A percentile compares a stretch with the other conserved stretches of the same genome.
phyloP scores from a whole-genome alignment of 1,284 basidiomycete species.

The Termitomyces sp. region DNA sequence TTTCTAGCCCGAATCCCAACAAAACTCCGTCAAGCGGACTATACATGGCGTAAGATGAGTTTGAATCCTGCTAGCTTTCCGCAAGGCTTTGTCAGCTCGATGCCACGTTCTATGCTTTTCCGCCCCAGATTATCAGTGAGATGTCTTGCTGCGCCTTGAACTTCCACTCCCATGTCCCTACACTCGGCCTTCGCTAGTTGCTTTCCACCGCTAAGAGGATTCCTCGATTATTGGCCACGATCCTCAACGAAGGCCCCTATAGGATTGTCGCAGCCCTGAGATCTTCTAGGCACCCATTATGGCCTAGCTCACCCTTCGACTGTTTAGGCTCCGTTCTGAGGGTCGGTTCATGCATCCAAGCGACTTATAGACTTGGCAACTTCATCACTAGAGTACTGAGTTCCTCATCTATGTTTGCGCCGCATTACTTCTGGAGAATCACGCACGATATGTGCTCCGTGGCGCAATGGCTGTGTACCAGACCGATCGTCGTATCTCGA shows the following conservation, averaged over 20 bases:
- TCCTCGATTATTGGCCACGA: neutral
- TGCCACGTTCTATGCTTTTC: neutral
- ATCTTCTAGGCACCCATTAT: neutral
- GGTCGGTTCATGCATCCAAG: neutral
- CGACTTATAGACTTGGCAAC: neutral
- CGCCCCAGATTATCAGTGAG: neutral
- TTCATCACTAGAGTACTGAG: neutral
- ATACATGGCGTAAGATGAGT: neutral
- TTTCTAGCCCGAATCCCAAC: neutral
- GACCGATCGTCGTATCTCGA: constrained; percentile 3
- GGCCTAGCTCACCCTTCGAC: neutral
- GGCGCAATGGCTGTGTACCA: neutral
- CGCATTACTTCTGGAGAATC: neutral
- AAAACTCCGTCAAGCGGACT: neutral
- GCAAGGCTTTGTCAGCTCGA: constrained; percentile 7
- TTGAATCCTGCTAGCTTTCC: neutral
- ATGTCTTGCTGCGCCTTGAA: constrained; percentile 1
- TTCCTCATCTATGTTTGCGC: neutral
- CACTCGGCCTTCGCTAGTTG: neutral
- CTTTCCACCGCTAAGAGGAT: neutral
- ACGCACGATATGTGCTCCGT: neutral
- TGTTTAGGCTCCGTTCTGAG: neutral
- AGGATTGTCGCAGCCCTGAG: neutral
- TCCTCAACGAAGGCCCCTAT: constrained; percentile 1
- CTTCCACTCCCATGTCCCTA: neutral